phyloP scores from a whole-genome alignment of 2,329 filamentous ascomycete genomes.

The Rhinocladiella mackenziei region DNA sequence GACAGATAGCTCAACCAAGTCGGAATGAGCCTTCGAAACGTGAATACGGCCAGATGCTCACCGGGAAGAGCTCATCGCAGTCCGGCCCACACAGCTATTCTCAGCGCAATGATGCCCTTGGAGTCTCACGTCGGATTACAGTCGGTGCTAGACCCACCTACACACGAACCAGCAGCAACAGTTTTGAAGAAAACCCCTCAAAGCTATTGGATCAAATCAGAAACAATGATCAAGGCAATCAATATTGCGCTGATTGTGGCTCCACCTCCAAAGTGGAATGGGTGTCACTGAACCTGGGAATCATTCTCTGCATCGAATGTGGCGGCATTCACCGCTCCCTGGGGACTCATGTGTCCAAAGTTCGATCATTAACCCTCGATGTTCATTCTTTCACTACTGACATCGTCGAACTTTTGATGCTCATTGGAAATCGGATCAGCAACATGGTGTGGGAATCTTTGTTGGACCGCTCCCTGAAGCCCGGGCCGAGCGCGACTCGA shows the following conservation, averaged over 20 bases:
- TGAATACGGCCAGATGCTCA: slow-evolving; percentile 89
- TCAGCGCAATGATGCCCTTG: slow-evolving; percentile 44
- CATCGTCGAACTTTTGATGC: slow-evolving; percentile 87
- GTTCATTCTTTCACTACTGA: slow-evolving; percentile 95
- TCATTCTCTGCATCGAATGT: slow-evolving; percentile 95
- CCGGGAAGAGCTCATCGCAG: slow-evolving; percentile 73
- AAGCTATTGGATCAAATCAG: slow-evolving; percentile 82
- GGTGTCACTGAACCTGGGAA: slow-evolving; percentile 97
- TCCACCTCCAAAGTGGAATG: slow-evolving; percentile 92
- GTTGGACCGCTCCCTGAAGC: slow-evolving; percentile 70
- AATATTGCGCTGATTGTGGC: slow-evolving; percentile 89
- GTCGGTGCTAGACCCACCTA: slow-evolving; percentile 81
- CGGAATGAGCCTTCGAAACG: slow-evolving; percentile 62
- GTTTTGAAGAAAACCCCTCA: slow-evolving; percentile 70
- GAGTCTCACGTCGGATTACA: slow-evolving; percentile 79
- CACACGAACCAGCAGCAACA: slow-evolving; percentile 63
- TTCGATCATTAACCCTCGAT: slow-evolving; percentile 90
- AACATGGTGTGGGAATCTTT: slow-evolving; percentile 96
- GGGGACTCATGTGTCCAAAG: slow-evolving; percentile 95
- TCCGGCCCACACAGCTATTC: slow-evolving; percentile 53
- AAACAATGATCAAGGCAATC: slow-evolving; percentile 87
- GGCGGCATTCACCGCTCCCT: slow-evolving; percentile 95
- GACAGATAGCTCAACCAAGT: slow-evolving; percentile 48
- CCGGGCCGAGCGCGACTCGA: slow-evolving; percentile 69
- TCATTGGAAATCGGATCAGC: slow-evolving; percentile 88